phyloP scores from a whole-genome alignment of 1,139 yeast genomes.

The Zygosaccharomyces pseudobailii region DNA sequence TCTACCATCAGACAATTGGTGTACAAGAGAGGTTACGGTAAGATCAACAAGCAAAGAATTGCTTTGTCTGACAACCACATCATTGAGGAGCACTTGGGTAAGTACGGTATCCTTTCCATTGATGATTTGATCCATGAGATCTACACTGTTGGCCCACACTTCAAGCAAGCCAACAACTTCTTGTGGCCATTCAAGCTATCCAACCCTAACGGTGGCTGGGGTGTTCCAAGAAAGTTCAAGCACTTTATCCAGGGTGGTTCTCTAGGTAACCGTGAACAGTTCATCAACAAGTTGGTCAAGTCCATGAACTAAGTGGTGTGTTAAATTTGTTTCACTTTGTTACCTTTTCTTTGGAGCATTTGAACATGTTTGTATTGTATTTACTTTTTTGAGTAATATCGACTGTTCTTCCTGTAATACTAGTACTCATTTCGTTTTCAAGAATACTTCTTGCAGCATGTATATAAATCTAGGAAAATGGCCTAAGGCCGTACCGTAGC shows the following conservation, averaged over 20 bases:
- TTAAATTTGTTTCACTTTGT: background rate
- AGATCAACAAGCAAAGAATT: conserved; percentile 97
- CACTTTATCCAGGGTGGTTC: conserved; percentile 99
- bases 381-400: conserved; percentile 1
- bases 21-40: conserved; percentile 99
- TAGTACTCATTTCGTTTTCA: background rate
- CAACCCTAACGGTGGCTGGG: conserved; percentile 99
- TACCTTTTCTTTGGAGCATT: background rate
- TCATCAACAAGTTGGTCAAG: conserved; percentile 96
- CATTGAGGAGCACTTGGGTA: conserved; percentile 90
- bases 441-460: background rate
- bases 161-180: conserved; percentile 99
- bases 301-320: conserved; percentile 73
- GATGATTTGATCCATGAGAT: conserved; percentile 99
- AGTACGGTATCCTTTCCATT: conserved; percentile 92
- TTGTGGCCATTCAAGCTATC: conserved; percentile 99
- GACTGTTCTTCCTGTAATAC: conserved; percentile 1
- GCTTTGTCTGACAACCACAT: conserved; percentile 90
- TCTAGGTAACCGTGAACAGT: conserved; percentile 99
- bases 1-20: conserved; percentile 93
- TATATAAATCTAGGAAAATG: no score
- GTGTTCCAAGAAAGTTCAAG: conserved; percentile 97
- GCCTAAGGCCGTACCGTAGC: background rate
- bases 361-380: conserved; percentile 3
- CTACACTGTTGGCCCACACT: conserved; percentile 98